These are phyloP conservation scores for Calonectria montana DNA, from an alignment of 2,329 filamentous ascomycete species.

Conservation along the genomic window DNA sequence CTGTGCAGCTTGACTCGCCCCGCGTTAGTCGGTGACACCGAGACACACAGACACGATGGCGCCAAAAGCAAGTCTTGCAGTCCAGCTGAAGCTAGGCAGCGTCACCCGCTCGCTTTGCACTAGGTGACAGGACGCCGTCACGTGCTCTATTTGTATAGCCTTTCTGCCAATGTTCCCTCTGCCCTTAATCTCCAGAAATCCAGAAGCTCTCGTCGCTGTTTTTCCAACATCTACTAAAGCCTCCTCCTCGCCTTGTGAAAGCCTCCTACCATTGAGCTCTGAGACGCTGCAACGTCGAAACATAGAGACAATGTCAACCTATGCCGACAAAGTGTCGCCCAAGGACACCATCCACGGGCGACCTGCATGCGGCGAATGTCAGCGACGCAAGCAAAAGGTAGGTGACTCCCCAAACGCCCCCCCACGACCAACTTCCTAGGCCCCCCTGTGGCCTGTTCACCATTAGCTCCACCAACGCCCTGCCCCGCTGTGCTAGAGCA, in stretches of 20 bases:
- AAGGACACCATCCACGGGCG: conserved; percentile 23
- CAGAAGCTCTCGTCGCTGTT: not conserved
- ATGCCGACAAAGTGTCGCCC: not conserved
- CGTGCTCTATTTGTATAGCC: not conserved
- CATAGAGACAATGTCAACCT: not conserved
- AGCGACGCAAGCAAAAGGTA: conserved; percentile 54
- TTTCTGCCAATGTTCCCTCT: not conserved
- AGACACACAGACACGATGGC: conserved; percentile 3
- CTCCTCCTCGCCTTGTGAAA: not conserved
- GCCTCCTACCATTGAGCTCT: not conserved
- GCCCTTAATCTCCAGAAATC: not conserved
- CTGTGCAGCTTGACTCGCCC: not conserved
- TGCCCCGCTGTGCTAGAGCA: not conserved
- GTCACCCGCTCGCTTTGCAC: not conserved
- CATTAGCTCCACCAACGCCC: not conserved
- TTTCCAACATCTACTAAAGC: not conserved
- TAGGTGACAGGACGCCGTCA: not conserved
- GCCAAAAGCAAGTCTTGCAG: conserved; percentile 1
- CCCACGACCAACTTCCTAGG: not conserved
- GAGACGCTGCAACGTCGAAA: not conserved
- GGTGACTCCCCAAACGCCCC: conserved; percentile 30
- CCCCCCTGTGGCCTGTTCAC: not conserved
- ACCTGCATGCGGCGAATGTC: conserved; percentile 57
- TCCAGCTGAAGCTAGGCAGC: not conserved
- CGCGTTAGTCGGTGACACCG: not conserved